Base-by-base conservation (phyloP, 1,284 basidiomycete genomes). In the Mrakiaceae sp. region DNA sequence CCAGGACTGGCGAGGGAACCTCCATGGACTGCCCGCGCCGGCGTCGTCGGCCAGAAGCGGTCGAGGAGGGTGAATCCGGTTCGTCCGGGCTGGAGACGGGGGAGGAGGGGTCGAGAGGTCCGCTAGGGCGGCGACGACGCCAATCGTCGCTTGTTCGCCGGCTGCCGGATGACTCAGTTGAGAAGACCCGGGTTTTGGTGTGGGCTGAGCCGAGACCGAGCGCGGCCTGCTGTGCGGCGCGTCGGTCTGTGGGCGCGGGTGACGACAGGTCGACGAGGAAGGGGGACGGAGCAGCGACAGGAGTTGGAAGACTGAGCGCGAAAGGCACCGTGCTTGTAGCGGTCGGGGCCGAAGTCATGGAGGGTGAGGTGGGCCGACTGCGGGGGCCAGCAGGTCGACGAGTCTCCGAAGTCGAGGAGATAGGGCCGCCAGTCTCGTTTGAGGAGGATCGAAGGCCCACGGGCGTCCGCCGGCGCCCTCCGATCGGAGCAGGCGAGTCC, bases 111-210 rank as follows among this genome's bases (percentile, higher is more conserved):
- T 56, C 39, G 47, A 16, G 40, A 53, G 61, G 54, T 58, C 40
- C 39, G 51, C n/a, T 27, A 50, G 12, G 63, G 50, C 14, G 52
- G 27, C 11, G 52, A 58, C 9, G 8, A 39, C 49, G 52, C 63
- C 63, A 64, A 5, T 64, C 63, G 43, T 64, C 63, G 39, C 44
- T 50, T 27, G 60, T 57, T 8, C 64, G 42, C 11, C 60, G 50
- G 0, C 50, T 12, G 64, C 57, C 39, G 4, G 47, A 40, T n/a
- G 55, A n/a, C 27, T 40, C 60, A 42, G n/a, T 61, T 3, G 60
- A 61, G 42, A 61, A 43, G 60, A 61, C 14, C 12, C 60, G 49
- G 51, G 42, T 61, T 16, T 61, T 61, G 27, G 51, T 50, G 48
- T 61, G 51, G 12, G 60, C 52, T 16, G 60, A 61, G 43, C 60